Evolutionary conservation across 202 grass and related monocot genomes (phyloP), one percentile per base, ranked within the genome.

Genomic region (Setaria viridis): DNA sequence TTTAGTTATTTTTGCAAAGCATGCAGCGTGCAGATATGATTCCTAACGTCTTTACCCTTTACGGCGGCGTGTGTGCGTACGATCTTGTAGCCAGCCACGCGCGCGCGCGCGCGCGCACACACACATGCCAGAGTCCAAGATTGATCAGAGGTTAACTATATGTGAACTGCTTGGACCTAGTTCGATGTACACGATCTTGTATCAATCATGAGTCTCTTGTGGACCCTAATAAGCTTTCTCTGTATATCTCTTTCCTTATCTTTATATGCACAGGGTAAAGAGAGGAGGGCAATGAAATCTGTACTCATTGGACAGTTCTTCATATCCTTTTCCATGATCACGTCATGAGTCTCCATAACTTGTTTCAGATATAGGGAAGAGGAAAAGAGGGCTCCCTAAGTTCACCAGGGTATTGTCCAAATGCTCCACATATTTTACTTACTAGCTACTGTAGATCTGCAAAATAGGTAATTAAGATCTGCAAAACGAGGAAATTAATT

Each of bases 31-130:
- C 41, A 16, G 67, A 82, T 70, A 70, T 81, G 50, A 81, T 72
- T 82, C 80, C 80, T 45, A 29, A 62, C 54, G 67, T 13, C 67
- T 82, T 72, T 35, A 17, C 37, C 21, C 41, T 34, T 72, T 49
- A 48, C 67, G 67, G 67, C 54, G 55, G 67, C 54, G 55, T 72
- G 6, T 72, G 16, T 59, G 80, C 67, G 41, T 82, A 69, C 54
- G 21, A 70, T 54, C 37, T 29, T 3, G 16, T 35, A 11, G 15
- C 0, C 11, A 60, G 25, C 25, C 25, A 25, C 25, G 25, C 25
- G 25, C 25, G 25, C 25, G 25, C 25, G 25, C 25, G 25, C 35
- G 42, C 20, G 13, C 42, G 13, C 42, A 12, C 19, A n/a, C 37
- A 67, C 0, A 37, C 13, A 35, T 16, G 34, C 37, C 62, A 37